Evolutionary conservation across 495 filamentous ascomycete genomes (phyloP).

Genomic region (Penicillium psychrofluorescens): DNA sequence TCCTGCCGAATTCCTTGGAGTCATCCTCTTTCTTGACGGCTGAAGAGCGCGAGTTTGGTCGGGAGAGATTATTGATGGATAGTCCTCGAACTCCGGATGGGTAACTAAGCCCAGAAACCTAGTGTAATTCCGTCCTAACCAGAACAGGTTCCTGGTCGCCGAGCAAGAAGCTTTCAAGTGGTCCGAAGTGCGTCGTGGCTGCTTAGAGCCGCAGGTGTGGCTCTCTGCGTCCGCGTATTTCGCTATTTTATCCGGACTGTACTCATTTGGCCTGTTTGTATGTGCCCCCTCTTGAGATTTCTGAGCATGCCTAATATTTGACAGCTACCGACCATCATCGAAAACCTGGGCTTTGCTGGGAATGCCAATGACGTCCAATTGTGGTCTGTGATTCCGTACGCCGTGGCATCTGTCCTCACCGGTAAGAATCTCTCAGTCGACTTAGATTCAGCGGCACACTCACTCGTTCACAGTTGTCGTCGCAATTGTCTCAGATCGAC

Average conservation of each 20-base stretch:
- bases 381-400: slow-evolving; percentile 83
- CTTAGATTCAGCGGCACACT: background rate
- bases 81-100: slow-evolving; percentile 25
- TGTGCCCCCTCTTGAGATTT: background rate
- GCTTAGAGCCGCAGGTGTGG: slow-evolving; percentile 31
- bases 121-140: background rate
- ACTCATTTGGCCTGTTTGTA: slow-evolving; percentile 40
- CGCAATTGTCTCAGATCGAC: slow-evolving; percentile 38
- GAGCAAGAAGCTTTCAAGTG: slow-evolving; percentile 31
- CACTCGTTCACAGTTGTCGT: slow-evolving; percentile 20
- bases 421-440: slow-evolving; percentile 41
- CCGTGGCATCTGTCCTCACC: slow-evolving; percentile 70
- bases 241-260: slow-evolving; percentile 34
- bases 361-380: slow-evolving; percentile 65
- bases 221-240: slow-evolving; percentile 38
- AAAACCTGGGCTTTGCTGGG: slow-evolving; percentile 55
- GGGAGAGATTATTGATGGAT: slow-evolving; percentile 29
- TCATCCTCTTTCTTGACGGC: slow-evolving; percentile 43
- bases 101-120: slow-evolving; percentile 9
- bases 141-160: slow-evolving; percentile 11
- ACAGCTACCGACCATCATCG: slow-evolving; percentile 70
- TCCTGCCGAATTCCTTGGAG: slow-evolving; percentile 47
- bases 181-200: slow-evolving; percentile 35
- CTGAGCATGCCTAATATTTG: background rate
- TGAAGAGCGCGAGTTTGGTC: slow-evolving; percentile 41